These are phyloP conservation scores for Auricularia auricula-judae DNA, from an alignment of 768 basidiomycete genomes.

Conservation along the genomic window DNA sequence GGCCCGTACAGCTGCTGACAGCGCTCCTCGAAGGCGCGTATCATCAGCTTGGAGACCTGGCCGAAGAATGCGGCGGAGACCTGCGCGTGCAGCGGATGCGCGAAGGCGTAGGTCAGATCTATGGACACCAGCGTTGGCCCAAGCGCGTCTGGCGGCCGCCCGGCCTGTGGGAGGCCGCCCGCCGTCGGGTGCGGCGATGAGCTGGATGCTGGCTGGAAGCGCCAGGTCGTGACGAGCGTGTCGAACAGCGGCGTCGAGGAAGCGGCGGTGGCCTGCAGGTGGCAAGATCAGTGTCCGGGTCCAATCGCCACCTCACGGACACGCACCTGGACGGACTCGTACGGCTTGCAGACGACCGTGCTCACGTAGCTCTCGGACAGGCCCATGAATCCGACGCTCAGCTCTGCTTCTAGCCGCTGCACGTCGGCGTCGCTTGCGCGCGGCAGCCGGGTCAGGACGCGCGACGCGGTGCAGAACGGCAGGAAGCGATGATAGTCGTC, in stretches of 20 bases:
- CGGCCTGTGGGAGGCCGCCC: constrained; percentile 4
- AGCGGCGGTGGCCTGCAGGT: constrained; percentile 52
- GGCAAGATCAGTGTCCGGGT: neutral
- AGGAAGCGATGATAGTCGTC: constrained; percentile 77
- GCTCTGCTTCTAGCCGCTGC: constrained; percentile 65
- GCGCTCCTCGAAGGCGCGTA: constrained; percentile 83
- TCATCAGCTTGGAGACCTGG: constrained; percentile 79
- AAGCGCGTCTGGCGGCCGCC: constrained; percentile 10
- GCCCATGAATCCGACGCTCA: constrained; percentile 79
- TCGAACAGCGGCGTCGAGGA: constrained; percentile 68
- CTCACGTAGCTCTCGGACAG: constrained; percentile 85
- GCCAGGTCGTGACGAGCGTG: constrained; percentile 60
- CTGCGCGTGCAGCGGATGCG: constrained; percentile 74
- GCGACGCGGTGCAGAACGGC: constrained; percentile 75
- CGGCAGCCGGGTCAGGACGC: constrained; percentile 36
- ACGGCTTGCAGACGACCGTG: constrained; percentile 68
- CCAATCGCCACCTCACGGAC: neutral
- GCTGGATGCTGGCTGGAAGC: constrained; percentile 47
- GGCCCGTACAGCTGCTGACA: constrained; percentile 64
- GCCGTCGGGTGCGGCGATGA: constrained; percentile 28
- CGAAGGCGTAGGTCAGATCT: constrained; percentile 77
- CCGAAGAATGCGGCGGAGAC: constrained; percentile 81
- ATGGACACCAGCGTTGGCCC: constrained; percentile 73
- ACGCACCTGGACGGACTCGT: constrained; percentile 68
- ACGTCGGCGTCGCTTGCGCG: constrained; percentile 12